Evolutionary conservation across 192 early-diverging fungal genomes (phyloP).

Genomic region (Coemansia brasiliensis): DNA sequence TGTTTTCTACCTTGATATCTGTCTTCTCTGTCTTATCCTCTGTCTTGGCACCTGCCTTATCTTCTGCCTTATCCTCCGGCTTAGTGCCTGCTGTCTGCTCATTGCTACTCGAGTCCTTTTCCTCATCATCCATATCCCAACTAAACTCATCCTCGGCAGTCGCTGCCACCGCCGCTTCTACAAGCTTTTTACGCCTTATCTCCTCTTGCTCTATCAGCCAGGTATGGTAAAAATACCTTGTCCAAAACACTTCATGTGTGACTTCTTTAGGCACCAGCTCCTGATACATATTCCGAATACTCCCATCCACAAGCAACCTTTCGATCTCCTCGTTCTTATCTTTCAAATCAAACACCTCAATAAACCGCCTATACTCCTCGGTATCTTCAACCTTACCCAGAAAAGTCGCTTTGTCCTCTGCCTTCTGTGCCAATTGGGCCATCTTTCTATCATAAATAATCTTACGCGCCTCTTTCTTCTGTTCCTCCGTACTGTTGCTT

Average conservation of each 20-base stretch:
- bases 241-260: constrained; percentile 37
- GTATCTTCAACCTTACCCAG: constrained; percentile 11
- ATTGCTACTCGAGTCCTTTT: constrained; percentile 5
- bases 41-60: not conserved
- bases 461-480: constrained; percentile 30
- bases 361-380: constrained; percentile 21
- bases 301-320: constrained; percentile 12
- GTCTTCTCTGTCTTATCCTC: not conserved
- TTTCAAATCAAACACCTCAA: constrained; percentile 5
- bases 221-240: constrained; percentile 42
- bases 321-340: constrained; percentile 10
- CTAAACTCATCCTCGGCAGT: constrained; percentile 44
- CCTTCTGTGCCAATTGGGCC: constrained; percentile 41
- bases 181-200: constrained; percentile 39
- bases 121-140: constrained; percentile 47
- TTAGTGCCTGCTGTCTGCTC: not conserved
- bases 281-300: constrained; percentile 18
- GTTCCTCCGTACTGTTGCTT: constrained; percentile 37
- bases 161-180: constrained; percentile 48
- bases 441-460: constrained; percentile 52
- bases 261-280: constrained; percentile 28
- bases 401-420: constrained; percentile 37
- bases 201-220: constrained; percentile 50
- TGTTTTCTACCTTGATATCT: constrained; percentile 7
- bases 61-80: not conserved